These are phyloP conservation scores for Plasmodium falciparum DNA, from an alignment of 169 alveolate genomes.

Conservation along the genomic window DNA sequence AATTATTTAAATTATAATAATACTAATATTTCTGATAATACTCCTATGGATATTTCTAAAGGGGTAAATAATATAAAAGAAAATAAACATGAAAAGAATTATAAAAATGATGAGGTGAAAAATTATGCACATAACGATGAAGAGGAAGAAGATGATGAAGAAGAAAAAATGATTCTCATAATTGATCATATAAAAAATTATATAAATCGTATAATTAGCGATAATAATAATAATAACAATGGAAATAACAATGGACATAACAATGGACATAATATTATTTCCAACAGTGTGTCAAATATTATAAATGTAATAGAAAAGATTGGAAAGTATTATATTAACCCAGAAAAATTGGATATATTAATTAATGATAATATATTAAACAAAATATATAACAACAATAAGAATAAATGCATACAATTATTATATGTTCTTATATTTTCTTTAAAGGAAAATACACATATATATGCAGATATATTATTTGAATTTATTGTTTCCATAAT, in stretches of 20 bases:
- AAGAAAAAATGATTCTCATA: slow-evolving; percentile 51
- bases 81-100: neutral
- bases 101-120: neutral
- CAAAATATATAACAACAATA: slow-evolving; percentile 30
- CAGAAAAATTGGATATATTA: slow-evolving; percentile 41
- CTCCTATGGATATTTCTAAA: neutral
- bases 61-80: neutral
- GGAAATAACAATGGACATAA: too few relatives aligned
- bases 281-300: slow-evolving; percentile 14
- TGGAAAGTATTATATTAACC: slow-evolving; percentile 60
- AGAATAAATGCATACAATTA: slow-evolving; percentile 50
- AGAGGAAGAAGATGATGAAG: slow-evolving; percentile 54
- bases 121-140: too few relatives aligned
- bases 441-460: slow-evolving; percentile 37
- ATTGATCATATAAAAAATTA: slow-evolving; percentile 32
- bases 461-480: slow-evolving; percentile 35
- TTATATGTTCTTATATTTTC: slow-evolving; percentile 50
- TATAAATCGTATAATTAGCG: slow-evolving; percentile 23
- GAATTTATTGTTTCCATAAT: slow-evolving; percentile 33
- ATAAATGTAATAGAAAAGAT: slow-evolving; percentile 54
- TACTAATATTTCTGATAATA: neutral
- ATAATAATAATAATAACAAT: too few relatives aligned
- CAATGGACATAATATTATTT: too few relatives aligned
- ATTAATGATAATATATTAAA: slow-evolving; percentile 28
- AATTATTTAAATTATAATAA: slow-evolving; percentile 36